phyloP scores from a whole-genome alignment of 805 yeast species.

The Kodamaea restingae region DNA sequence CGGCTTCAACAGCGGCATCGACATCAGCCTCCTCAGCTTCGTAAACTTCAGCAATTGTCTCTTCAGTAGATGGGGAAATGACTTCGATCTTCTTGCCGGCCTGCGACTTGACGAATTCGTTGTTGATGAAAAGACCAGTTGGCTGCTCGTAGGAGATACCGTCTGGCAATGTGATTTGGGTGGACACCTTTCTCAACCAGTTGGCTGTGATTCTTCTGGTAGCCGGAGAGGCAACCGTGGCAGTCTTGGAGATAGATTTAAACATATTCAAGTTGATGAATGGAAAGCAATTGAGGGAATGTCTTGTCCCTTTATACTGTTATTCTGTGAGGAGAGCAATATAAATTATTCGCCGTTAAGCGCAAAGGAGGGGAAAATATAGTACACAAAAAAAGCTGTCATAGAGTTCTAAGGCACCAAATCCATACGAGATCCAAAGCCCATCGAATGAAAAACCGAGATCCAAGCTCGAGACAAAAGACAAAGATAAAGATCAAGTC shows the following conservation, averaged over 20 bases:
- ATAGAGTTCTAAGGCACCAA: not conserved
- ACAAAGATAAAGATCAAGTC: too few species aligned
- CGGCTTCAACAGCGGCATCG: constrained; percentile 82
- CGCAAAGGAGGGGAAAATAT: constrained; percentile 2
- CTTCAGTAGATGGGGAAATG: constrained; percentile 67
- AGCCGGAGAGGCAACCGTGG: not conserved
- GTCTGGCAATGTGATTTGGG: constrained; percentile 59
- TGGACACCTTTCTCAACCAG: constrained; percentile 21
- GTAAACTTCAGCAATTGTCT: constrained; percentile 61
- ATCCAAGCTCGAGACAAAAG: too few species aligned
- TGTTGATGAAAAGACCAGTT: constrained; percentile 84
- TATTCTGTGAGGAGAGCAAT: not conserved
- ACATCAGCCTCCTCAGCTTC: constrained; percentile 79
- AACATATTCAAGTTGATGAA: not conserved
- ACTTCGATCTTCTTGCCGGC: constrained; percentile 59
- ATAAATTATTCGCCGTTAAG: constrained; percentile 1
- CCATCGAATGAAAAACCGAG: too few species aligned
- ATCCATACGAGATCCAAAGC: too few species aligned
- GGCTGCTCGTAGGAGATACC: constrained; percentile 75
- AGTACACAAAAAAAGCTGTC: constrained; percentile 1
- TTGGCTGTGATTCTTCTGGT: not conserved
- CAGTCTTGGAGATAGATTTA: constrained; percentile 4
- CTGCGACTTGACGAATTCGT: constrained; percentile 64
- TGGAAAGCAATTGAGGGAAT: not conserved
- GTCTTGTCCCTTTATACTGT: not conserved